These are phyloP conservation scores for Sicyos edulis DNA, from an alignment of 306 rosid genomes.

Conservation along the genomic window DNA sequence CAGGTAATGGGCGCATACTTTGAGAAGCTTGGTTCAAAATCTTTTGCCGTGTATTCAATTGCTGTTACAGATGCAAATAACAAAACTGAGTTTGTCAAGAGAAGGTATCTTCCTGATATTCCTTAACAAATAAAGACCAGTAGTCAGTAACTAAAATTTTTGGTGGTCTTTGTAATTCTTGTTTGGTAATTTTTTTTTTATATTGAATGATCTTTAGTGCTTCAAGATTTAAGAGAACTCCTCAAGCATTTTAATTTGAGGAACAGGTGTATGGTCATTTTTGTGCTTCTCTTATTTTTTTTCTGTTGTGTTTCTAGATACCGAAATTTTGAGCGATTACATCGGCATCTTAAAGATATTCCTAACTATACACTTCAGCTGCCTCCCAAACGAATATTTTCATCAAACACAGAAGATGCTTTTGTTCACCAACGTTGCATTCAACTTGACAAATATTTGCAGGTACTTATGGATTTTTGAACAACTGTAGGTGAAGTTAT, in stretches of 20 bases:
- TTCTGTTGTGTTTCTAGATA: conserved; percentile 45
- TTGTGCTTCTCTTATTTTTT: conserved; percentile 16
- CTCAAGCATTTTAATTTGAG: background rate
- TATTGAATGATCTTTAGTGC: conserved; percentile 3
- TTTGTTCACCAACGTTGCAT: conserved; percentile 98
- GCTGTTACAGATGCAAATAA: conserved; percentile 77
- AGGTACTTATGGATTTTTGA: conserved; percentile 38
- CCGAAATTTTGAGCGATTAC: conserved; percentile 87
- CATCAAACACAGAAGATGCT: conserved; percentile 96
- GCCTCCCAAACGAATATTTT: conserved; percentile 98
- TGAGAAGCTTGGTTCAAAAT: conserved; percentile 78
- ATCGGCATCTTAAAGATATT: conserved; percentile 84
- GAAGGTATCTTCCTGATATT: conserved; percentile 59
- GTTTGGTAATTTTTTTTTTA: background rate
- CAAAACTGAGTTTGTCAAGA: conserved; percentile 88
- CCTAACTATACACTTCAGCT: conserved; percentile 83
- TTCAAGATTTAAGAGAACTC: conserved; percentile 15
- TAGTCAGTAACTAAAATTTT: background rate
- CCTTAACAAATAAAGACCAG: background rate
- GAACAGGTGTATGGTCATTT: conserved; percentile 18
- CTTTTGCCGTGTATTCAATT: conserved; percentile 95
- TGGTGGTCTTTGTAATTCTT: background rate
- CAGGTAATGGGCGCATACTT: conserved; percentile 96
- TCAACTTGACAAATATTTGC: conserved; percentile 92
- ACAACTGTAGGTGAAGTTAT: conserved; percentile 2